Evolutionary conservation across 148 eudicot genomes (phyloP).

Genomic region (Amaranthus hypochondriacus): DNA sequence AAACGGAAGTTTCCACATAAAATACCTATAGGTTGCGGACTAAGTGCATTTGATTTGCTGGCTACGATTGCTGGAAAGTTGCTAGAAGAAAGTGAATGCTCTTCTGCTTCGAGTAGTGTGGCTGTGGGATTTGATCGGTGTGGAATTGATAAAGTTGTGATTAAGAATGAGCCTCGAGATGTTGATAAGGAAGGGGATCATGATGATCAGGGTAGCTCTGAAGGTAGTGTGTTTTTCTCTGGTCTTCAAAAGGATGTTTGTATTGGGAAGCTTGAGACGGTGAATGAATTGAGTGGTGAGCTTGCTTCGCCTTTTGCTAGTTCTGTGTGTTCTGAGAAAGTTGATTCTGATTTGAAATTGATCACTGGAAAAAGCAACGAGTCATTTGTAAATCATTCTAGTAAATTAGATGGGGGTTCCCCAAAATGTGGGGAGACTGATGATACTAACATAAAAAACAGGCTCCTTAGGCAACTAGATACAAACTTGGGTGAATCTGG

Average conservation of each 20-base stretch:
- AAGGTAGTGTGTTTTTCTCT: conserved; percentile 58
- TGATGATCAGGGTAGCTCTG: conserved; percentile 80
- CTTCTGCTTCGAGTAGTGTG: conserved; percentile 79
- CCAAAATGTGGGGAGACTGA: conserved; percentile 39
- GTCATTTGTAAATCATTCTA: conserved; percentile 23
- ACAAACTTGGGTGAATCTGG: conserved; percentile 34
- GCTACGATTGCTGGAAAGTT: conserved; percentile 96
- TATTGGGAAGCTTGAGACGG: conserved; percentile 33
- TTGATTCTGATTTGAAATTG: conserved; percentile 37
- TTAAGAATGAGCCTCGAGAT: conserved; percentile 39
- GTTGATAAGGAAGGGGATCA: conserved; percentile 46
- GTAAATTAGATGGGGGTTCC: conserved; percentile 38
- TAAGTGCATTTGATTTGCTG: conserved; percentile 87
- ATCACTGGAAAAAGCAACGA: conserved; percentile 27
- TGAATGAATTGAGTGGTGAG: conserved; percentile 33
- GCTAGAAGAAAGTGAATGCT: conserved; percentile 81
- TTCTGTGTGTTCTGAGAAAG: conserved; percentile 42
- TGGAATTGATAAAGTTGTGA: conserved; percentile 21
- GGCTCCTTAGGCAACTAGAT: conserved; percentile 29
- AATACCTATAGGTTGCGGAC: conserved; percentile 33
- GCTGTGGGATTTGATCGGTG: conserved; percentile 42
- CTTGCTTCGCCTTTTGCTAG: conserved; percentile 39
- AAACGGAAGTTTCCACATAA: conserved; percentile 49
- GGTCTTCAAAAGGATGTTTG: conserved; percentile 30
- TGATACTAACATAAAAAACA: conserved; percentile 38